A percentile compares a stretch with the other conserved stretches of the same genome.
These are phyloP conservation scores for Porphyra umbilicalis DNA, from an alignment of 31 red algal species.

Conservation along the genomic window DNA sequence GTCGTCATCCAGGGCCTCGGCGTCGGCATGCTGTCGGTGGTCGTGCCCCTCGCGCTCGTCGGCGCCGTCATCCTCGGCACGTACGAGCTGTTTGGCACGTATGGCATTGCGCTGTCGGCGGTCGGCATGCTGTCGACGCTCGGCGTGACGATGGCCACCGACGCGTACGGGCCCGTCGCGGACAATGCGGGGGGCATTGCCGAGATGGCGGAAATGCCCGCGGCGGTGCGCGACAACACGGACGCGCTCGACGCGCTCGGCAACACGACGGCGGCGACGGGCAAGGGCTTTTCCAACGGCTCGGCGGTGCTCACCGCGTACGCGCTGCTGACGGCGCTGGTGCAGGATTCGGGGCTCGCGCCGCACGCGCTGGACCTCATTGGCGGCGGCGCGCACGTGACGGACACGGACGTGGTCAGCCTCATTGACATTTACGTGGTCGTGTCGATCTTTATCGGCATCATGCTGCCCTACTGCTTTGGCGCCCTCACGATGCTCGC, in stretches of 20 bases:
- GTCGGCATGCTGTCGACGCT: slow-evolving; percentile 51
- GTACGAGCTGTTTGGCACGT: slow-evolving; percentile 20
- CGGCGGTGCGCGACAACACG: slow-evolving; percentile 23
- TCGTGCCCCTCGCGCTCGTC: slow-evolving; percentile 7
- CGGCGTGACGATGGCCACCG: slow-evolving; percentile 34
- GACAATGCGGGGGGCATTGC: slow-evolving; percentile 52
- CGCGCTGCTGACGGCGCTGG: slow-evolving; percentile 25
- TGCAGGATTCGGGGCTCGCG: slow-evolving; percentile 10
- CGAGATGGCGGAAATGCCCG: slow-evolving; percentile 23
- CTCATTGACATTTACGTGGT: slow-evolving; percentile 29
- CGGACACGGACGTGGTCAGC: slow-evolving; percentile 1
- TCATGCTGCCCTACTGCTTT: slow-evolving; percentile 39
- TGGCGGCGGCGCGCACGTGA: background rate
- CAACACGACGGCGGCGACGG: slow-evolving; percentile 42
- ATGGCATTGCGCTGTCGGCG: slow-evolving; percentile 49
- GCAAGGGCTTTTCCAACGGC: slow-evolving; percentile 36
- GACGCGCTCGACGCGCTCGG: slow-evolving; percentile 42
- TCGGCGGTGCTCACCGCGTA: slow-evolving; percentile 46
- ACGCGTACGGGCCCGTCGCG: slow-evolving; percentile 45
- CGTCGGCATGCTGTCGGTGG: slow-evolving; percentile 17
- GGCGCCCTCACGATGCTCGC: slow-evolving; percentile 62
- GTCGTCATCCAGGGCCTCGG: slow-evolving; percentile 10
- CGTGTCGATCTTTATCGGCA: slow-evolving; percentile 37
- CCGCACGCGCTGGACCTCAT: slow-evolving; percentile 2
- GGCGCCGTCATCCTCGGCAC: slow-evolving; percentile 4